A percentile compares a stretch with the other conserved stretches of the same genome.
Evolutionary conservation across 306 rosid species (phyloP).

Genomic region (Acacia acuminata): DNA sequence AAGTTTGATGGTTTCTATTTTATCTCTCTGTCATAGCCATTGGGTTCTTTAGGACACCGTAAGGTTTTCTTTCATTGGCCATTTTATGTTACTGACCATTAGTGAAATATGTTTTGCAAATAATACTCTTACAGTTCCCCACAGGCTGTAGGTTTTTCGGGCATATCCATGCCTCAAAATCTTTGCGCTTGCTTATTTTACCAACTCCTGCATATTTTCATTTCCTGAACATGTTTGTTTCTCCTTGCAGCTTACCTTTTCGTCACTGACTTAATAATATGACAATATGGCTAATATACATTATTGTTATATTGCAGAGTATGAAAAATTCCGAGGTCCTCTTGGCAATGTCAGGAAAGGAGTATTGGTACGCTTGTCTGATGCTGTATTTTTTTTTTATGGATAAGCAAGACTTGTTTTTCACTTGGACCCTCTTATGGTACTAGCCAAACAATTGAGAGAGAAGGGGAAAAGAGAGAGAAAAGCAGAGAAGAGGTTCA

Average conservation of each 20-base stretch:
- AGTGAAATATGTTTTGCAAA: constrained; percentile 16
- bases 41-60: neutral
- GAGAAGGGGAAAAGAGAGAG: too few species aligned
- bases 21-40: neutral
- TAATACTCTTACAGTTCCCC: constrained; percentile 19
- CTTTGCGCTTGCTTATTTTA: constrained; percentile 8
- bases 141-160: constrained; percentile 13
- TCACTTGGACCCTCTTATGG: neutral
- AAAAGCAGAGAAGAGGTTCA: too few species aligned
- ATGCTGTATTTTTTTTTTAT: constrained; percentile 27
- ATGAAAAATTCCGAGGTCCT: constrained; percentile 82
- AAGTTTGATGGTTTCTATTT: neutral
- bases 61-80: constrained; percentile 7
- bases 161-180: constrained; percentile 3
- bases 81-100: constrained; percentile 9
- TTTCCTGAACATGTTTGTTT: constrained; percentile 17
- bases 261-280: neutral
- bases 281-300: neutral
- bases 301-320: constrained; percentile 53
- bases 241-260: constrained; percentile 18
- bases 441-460: too few species aligned
- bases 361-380: constrained; percentile 71
- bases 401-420: constrained; percentile 6
- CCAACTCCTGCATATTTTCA: neutral
- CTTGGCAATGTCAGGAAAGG: constrained; percentile 99